Percentiles rank a stretch among this genome's conserved stretches.
phyloP scores from a whole-genome alignment of 192 early-diverging fungal genomes.

The Mortierella alpina region DNA sequence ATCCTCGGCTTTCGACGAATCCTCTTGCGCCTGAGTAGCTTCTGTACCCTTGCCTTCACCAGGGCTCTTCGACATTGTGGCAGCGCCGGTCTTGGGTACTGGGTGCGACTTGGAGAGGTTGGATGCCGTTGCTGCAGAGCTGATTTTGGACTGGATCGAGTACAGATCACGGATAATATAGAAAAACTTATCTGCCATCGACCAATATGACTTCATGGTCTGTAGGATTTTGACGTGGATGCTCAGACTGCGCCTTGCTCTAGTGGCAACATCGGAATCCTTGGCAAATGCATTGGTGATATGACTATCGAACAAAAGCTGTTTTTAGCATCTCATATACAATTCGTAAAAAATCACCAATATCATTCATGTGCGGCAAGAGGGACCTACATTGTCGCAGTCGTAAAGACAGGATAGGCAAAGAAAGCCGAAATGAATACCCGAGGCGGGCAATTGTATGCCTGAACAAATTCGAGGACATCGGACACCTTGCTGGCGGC shows the following conservation, averaged over 20 bases:
- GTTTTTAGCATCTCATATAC: not conserved
- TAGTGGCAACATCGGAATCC: conserved; percentile 44
- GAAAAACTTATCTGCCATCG: conserved; percentile 64
- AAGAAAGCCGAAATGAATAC: conserved; percentile 57
- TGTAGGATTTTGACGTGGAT: conserved; percentile 56
- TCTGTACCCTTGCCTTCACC: too few species aligned
- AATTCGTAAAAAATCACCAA: not conserved
- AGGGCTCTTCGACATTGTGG: not conserved
- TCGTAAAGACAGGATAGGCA: conserved; percentile 60
- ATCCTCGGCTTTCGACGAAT: not conserved
- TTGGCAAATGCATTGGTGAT: conserved; percentile 58
- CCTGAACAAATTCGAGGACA: conserved; percentile 49
- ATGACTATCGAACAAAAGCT: conserved; percentile 25
- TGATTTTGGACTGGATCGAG: conserved; percentile 59
- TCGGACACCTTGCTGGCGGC: conserved; percentile 57
- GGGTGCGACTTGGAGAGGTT: not conserved
- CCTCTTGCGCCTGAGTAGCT: not conserved
- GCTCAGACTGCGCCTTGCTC: conserved; percentile 54
- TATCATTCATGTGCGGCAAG: too few species aligned
- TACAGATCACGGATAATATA: conserved; percentile 66
- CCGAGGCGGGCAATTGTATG: conserved; percentile 23
- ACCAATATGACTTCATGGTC: conserved; percentile 61
- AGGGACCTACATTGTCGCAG: conserved; percentile 57
- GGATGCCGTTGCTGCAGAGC: conserved; percentile 16
- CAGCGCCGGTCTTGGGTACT: not conserved